Evolutionary conservation across 371 early-diverging fungal species (phyloP).

Genomic region (Mucor racemosus): DNA sequence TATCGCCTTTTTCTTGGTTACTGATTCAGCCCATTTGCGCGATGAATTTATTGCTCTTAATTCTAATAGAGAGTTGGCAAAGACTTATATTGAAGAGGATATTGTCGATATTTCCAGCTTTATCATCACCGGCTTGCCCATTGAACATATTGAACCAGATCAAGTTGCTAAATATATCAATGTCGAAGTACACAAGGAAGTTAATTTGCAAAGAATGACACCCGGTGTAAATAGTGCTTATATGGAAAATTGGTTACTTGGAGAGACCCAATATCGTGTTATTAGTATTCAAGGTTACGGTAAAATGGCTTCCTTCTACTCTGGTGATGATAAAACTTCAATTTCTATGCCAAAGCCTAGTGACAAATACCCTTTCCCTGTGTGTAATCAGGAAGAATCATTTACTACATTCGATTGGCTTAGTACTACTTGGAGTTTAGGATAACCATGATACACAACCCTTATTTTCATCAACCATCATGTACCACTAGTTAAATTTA

Average conservation of each 20-base stretch:
- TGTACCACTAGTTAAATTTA: too few relatives aligned
- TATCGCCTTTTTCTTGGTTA: constrained; percentile 51
- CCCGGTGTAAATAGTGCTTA: constrained; percentile 54
- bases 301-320: constrained; percentile 54
- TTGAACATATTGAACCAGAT: constrained; percentile 54
- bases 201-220: constrained; percentile 31
- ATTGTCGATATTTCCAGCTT: constrained; percentile 35
- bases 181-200: constrained; percentile 26
- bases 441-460: constrained; percentile 19
- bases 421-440: constrained; percentile 48
- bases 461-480: too few relatives aligned
- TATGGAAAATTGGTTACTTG: constrained; percentile 57
- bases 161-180: constrained; percentile 41
- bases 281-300: constrained; percentile 56
- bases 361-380: constrained; percentile 5
- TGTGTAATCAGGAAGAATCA: constrained; percentile 17
- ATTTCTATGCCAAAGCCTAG: constrained; percentile 45
- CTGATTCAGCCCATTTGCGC: constrained; percentile 47
- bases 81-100: constrained; percentile 29
- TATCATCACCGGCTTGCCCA: constrained; percentile 53
- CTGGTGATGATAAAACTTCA: constrained; percentile 40
- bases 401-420: constrained; percentile 42
- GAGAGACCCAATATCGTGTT: constrained; percentile 53
- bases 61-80: constrained; percentile 23
- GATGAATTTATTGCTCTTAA: constrained; percentile 49